These are phyloP conservation scores for Trichophyton equinum DNA, from an alignment of 2,329 filamentous ascomycete genomes.

Conservation along the genomic window DNA sequence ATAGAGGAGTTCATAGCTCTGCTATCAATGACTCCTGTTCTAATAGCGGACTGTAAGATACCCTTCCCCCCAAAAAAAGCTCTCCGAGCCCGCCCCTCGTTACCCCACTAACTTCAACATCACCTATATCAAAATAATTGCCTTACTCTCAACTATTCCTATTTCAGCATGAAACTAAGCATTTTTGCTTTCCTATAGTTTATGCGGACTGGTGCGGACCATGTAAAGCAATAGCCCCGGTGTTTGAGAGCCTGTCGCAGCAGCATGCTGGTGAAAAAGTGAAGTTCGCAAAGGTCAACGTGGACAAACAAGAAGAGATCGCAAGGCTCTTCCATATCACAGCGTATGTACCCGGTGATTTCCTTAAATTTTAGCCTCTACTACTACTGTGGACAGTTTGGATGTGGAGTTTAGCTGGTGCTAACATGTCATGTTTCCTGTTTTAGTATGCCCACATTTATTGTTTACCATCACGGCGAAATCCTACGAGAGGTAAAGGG, in stretches of 20 bases:
- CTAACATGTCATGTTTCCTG: neutral
- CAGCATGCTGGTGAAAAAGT: slow-evolving; percentile 60
- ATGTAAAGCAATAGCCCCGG: slow-evolving; percentile 70
- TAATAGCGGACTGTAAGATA: slow-evolving; percentile 78
- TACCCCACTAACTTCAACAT: slow-evolving; percentile 7
- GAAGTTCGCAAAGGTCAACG: slow-evolving; percentile 79
- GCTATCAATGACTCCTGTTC: slow-evolving; percentile 60
- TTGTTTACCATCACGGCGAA: slow-evolving; percentile 66
- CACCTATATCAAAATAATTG: neutral
- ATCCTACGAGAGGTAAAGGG: slow-evolving; percentile 58
- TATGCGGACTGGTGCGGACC: slow-evolving; percentile 77
- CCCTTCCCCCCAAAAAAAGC: neutral
- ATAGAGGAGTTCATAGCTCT: slow-evolving; percentile 54
- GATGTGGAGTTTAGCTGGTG: neutral
- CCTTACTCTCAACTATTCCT: neutral
- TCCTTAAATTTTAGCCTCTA: neutral
- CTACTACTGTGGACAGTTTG: neutral
- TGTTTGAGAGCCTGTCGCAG: slow-evolving; percentile 64
- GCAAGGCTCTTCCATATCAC: slow-evolving; percentile 60
- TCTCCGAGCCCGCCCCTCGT: slow-evolving; percentile 12
- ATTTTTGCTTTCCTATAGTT: slow-evolving; percentile 43
- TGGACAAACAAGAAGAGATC: slow-evolving; percentile 62
- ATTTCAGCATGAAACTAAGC: slow-evolving; percentile 15
- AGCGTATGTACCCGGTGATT: slow-evolving; percentile 35
- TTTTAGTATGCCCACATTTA: slow-evolving; percentile 69